Evolutionary conservation across 2,329 filamentous ascomycete genomes (phyloP), one percentile per base, ranked within the genome.

Genomic region (Trichoderma oligosporum): DNA sequence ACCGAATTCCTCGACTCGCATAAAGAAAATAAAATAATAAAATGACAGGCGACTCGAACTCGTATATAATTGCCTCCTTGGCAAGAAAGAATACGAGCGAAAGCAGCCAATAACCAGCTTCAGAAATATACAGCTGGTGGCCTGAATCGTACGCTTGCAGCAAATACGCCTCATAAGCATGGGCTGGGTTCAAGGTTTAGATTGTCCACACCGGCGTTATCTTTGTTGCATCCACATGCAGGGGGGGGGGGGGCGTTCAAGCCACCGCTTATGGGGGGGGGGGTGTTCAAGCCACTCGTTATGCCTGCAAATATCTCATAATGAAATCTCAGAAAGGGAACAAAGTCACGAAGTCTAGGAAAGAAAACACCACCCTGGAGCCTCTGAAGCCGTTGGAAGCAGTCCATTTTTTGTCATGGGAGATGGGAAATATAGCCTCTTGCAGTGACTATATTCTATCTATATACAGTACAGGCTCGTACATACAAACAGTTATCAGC

Each of bases 141-240:
- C 41, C 41, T 55, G 51, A 55, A 55, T 54, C 51, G 51, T 38
- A 45, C 31, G 51, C 51, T 54, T 55, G 39, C 51, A 36, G 24
- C 41, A 46, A 22, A 41, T 22, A 5, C 38, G 20, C 38, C 38
- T 41, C 42, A 20, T 33, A 7, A 16, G 41, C 20, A 14, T 44
- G 51, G 41, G n/a, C 12, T 14, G 51, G 51, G 31, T 55, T 44
- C 51, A 52, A 35, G 48, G 48, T 51, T 51, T 33, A 35, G 18
- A 41, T 29, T 29, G 47, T 18, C 24, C n/a, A 16, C 44, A 20
- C 44, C 27, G 31, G 42, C 25, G 39, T 18, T 41, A 41, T 53
- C 38, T 33, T 11, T 25, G 16, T 36, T 38, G 51, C 41, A 55
- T 55, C 51, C 41, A 46, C 41, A 42, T 46, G 51, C 39, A 36